Evolutionary conservation across 139 green algal species (phyloP).

Genomic region (Marvania coccoides): DNA sequence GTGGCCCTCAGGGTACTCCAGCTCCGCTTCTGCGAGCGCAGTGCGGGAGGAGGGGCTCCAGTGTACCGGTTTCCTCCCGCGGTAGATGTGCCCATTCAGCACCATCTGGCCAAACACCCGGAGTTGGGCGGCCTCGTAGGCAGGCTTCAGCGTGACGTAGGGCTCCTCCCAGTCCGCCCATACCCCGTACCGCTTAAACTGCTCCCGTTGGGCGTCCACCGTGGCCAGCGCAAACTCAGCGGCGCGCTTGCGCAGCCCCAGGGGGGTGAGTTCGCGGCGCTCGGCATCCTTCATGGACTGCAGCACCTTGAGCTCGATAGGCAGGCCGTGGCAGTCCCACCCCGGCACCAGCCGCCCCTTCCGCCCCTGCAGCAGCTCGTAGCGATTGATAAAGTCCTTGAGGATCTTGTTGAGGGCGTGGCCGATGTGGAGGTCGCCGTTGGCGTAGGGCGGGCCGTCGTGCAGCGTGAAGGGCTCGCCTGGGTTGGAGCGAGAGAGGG

Average conservation of each 20-base stretch:
- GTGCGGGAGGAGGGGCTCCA: constrained; percentile 91
- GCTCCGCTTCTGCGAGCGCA: constrained; percentile 95
- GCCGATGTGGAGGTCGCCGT: constrained; percentile 96
- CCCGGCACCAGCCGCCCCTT: constrained; percentile 82
- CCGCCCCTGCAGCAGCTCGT: constrained; percentile 61
- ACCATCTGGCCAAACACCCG: constrained; percentile 94
- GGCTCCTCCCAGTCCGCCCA: constrained; percentile 90
- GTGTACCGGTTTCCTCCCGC: constrained; percentile 87
- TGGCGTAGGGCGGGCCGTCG: constrained; percentile 98
- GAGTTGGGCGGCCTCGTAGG: constrained; percentile 89
- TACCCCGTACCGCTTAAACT: constrained; percentile 95
- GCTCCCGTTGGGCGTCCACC: constrained; percentile 74
- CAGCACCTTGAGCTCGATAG: constrained; percentile 97
- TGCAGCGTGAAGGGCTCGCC: constrained; percentile 88
- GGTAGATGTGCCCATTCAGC: constrained; percentile 94
- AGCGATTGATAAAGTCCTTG: constrained; percentile 88
- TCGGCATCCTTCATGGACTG: constrained; percentile 63
- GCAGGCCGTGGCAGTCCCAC: constrained; percentile 98
- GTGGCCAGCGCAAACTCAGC: constrained; percentile 81
- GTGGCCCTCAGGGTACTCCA: constrained; percentile 98
- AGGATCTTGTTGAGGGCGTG: constrained; percentile 99
- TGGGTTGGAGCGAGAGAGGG: constrained; percentile 32
- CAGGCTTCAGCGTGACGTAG: constrained; percentile 90
- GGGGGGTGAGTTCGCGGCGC: constrained; percentile 56
- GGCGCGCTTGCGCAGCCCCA: constrained; percentile 82